Evolutionary conservation across 352 stramenopile genomes (phyloP), one percentile per base, ranked within the genome.

Genomic region (Phytophthora syringae): DNA sequence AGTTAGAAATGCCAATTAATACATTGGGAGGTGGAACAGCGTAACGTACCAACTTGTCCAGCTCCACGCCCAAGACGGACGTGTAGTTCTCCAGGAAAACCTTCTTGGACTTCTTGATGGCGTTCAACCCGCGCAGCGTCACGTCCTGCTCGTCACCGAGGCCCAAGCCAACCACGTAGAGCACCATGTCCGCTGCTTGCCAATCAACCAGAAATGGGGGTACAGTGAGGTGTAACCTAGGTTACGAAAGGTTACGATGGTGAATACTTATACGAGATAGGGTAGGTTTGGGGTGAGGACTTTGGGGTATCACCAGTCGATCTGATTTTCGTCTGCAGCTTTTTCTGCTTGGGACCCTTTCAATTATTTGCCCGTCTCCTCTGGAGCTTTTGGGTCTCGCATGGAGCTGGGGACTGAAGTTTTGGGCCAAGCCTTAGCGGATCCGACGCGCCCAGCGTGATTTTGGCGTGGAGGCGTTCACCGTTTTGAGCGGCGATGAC

Each of bases 51-150:
- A 98, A 70, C 34, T 92, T 93, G 44, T 82, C 75, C 53, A 86
- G 82, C 47, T 97, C 84, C 39, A 92, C 81, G 56, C 95, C 94
- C n/a, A 99, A 77, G 27, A 99, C 84, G 13, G 94, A 99, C 28
- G 98, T 99, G 87, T 99, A 99, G 60, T 97, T 91, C 84, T 99
- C 97, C 39, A 99, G 77, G 70, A 98, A 99, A 13, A 99, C 84
- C 53, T 97, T 94, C 61, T 97, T 86, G 61, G 89, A 97, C 61
- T 85, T 86, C 81, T 98, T 96, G 52, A 99, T 94, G 42, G 96
- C 89, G 70, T 99, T 97, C 15, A 99, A 77, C 1, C 97, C 97
- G 54, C 97, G 89, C 55, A 99, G 83, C 15, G 97, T 99, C 52
- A 99, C 98, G 79, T 99, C 98, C 68, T 99, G 98, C 79, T 99